Evolutionary conservation across 441 rosid genomes (phyloP), one percentile per base, ranked within the genome.

Genomic region (Adansonia grandidieri): DNA sequence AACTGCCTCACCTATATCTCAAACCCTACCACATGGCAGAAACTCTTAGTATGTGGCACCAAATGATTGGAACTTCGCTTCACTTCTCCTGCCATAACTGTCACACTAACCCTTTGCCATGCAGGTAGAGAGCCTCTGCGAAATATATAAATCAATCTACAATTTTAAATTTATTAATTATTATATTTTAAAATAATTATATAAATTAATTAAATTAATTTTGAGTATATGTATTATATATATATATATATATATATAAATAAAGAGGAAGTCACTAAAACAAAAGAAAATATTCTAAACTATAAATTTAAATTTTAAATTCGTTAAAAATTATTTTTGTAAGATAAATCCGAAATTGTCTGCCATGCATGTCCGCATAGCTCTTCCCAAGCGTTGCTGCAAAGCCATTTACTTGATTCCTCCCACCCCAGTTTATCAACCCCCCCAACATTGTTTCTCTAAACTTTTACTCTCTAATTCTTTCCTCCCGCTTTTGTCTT

Each of bases 311-410:
- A n/a, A n/a, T n/a, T n/a, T n/a, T n/a, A n/a, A n/a, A n/a, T n/a
- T n/a, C n/a, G n/a, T 24, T 24, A 24, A 24, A 24, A 24, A 24
- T 24, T 24, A 24, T 24, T 24, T 24, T 24, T n/a, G n/a, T n/a
- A n/a, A n/a, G n/a, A 32, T n/a, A n/a, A 32, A 32, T 3, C 40
- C 40, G 40, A 32, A 3, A 1, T 32, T 4, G 42, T 15, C 4
- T 54, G 60, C 60, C 60, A 54, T 15, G 58, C n/a, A 64, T 37
- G 3, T 6, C 6, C 20, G 60, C n/a, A 64, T 15, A 37, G 9
- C 71, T 66, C 71, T 66, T 42, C 17, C 71, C 71, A 66, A 51
- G 71, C 71, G 71, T 66, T 66, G 71, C 51, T n/a, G 51, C 50
- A 66, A 17, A 9, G 6, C 51, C 71, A 44, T 44, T 5, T 10